Evolutionary conservation across 306 rosid genomes (phyloP).

Genomic region (Casuarina glauca): DNA sequence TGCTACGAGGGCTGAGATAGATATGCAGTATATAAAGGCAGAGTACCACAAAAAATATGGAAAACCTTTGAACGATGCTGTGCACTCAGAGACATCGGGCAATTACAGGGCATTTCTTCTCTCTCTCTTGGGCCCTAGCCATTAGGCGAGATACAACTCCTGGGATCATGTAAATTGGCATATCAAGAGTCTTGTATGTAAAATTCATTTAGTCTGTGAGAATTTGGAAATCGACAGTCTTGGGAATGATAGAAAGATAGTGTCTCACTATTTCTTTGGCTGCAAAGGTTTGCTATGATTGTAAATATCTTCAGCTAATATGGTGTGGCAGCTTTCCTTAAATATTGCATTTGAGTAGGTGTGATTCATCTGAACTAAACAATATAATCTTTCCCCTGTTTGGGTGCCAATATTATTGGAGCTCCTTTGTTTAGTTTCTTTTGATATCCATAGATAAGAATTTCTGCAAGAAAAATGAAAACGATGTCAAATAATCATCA

Average conservation of each 20-base stretch:
- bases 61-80: conserved; percentile 39
- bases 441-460: too few species aligned
- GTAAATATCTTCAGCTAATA: background rate
- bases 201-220: background rate
- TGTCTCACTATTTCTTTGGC: background rate
- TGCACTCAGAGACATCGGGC: conserved; percentile 49
- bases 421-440: too few species aligned
- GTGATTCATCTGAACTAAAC: too few species aligned
- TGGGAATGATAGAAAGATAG: background rate
- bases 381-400: too few species aligned
- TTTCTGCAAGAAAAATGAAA: too few species aligned
- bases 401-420: too few species aligned
- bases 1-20: conserved; percentile 47
- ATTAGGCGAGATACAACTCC: background rate
- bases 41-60: conserved; percentile 36
- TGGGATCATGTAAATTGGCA: background rate
- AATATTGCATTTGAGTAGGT: too few species aligned
- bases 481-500: too few species aligned
- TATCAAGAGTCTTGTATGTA: background rate
- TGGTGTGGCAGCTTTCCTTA: background rate
- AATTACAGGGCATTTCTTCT: conserved; percentile 45
- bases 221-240: background rate
- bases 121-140: conserved; percentile 35
- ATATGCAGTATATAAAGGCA: conserved; percentile 46
- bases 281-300: background rate